Evolutionary conservation across 192 early-diverging fungal species (phyloP), one percentile per base, ranked within the genome.

Genomic region (Coemansia sp.): DNA sequence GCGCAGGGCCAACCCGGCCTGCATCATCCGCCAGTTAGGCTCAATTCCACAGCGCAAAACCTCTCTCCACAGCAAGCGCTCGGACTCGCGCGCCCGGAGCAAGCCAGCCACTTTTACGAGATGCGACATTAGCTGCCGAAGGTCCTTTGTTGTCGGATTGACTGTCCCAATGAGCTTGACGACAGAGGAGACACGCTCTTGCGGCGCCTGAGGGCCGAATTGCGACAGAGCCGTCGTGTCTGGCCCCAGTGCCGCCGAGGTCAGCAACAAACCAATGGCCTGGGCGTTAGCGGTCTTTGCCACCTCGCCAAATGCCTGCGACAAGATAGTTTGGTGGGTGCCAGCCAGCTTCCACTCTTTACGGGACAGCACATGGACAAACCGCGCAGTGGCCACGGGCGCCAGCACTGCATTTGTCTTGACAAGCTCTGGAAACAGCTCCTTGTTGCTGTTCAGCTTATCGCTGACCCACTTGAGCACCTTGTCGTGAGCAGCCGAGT

Each of bases 11-110:
- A 72, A 34, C 25, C 66, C 59, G 11, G 42, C 25, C 37, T 76
- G 61, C 25, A 73, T 41, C 39, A 53, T 59, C 9, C 33, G 61
- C 56, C 37, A 45, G 23, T 64, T 47, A 8, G 71, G 68, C 25
- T 61, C 58, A 13, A 73, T 16, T 0, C 79, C 79, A 11, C 52
- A 57, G 16, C 79, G 74, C 37, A 76, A 39, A 14, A 82, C 31
- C 61, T 76, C 74, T 28, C 45, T 66, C 74, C 74, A 73, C 47
- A 82, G 36, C 10, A 61, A 8, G 14, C 48, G 48, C 41, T 75
- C 75, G 4, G 73, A 21, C 16, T 52, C 55, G 14, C 33, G 50
- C 12, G 70, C 64, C 14, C 57, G 48, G 47, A 82, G 60, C 25
- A 53, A 36, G 3, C 61, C 38, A 3, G 65, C 66, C 3, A 57